Evolutionary conservation across 2,329 filamentous ascomycete genomes (phyloP).

Genomic region (Biscogniauxia mediterranea): DNA sequence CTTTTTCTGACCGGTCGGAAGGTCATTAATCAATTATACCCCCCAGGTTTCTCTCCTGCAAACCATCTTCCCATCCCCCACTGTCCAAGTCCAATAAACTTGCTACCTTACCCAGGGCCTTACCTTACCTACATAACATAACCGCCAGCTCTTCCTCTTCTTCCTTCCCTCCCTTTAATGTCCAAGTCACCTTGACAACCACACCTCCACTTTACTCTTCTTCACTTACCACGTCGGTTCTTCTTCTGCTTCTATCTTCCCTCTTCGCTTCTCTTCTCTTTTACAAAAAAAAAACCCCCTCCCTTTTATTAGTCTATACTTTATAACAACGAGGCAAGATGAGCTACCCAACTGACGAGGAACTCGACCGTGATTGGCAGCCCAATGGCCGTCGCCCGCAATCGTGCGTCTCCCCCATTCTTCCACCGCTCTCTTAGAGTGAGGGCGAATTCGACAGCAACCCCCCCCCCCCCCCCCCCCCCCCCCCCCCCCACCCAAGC

Average conservation of each 20-base stretch:
- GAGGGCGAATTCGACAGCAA: not conserved
- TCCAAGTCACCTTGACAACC: constrained; percentile 17
- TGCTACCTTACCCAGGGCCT: not conserved
- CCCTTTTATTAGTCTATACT: constrained; percentile 4
- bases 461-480: not conserved
- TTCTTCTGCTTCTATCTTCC: constrained; percentile 4
- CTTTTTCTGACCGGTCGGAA: constrained; percentile 14
- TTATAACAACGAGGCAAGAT: constrained; percentile 24
- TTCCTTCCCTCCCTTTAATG: not conserved
- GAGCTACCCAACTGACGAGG: constrained; percentile 55
- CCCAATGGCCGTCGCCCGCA: constrained; percentile 75
- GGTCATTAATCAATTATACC: constrained; percentile 16
- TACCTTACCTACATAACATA: constrained; percentile 12
- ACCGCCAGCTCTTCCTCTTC: constrained; percentile 7
- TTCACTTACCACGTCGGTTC: not conserved
- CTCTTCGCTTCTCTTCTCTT: not conserved
- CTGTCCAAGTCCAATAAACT: constrained; percentile 18
- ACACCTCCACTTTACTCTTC: constrained; percentile 8
- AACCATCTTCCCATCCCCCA: constrained; percentile 19
- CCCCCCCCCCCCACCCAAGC: not conserved
- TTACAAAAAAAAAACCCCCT: not conserved
- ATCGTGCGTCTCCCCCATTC: constrained; percentile 62
- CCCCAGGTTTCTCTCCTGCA: constrained; percentile 11
- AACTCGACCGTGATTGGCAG: constrained; percentile 77
- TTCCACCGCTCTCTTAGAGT: not conserved